Evolutionary conservation across 176 grass and related monocot species (phyloP), one percentile per base, ranked within the genome.

Genomic region (Metroxylon sagu): DNA sequence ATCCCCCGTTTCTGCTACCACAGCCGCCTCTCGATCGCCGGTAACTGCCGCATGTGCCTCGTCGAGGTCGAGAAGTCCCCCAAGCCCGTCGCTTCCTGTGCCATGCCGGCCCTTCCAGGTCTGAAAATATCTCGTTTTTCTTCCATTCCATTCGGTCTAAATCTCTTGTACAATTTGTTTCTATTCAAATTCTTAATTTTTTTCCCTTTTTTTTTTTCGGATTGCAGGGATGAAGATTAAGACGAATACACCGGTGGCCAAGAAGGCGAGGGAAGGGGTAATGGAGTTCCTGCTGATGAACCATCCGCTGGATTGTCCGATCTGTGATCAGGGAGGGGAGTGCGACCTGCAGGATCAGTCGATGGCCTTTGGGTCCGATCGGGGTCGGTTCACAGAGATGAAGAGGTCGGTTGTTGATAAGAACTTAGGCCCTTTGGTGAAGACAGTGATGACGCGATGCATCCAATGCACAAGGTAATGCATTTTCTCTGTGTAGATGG

Each of bases 201-300:
- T 43, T 43, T 43, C 2, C 2, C 7, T 2, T 5, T 5, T 31
- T 4, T 57, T 69, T 25, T 12, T 0, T 2, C 5, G 54, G 15
- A 26, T 77, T 83, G 61, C 75, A 98, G 94, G 94, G 31, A 98
- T 98, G 94, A 98, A 98, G 76, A 98, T 98, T 54, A 98, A 98
- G 79, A 98, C 94, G 15, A 70, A 80, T 70, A 98, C 94, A 6
- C 94, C 94, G 0, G 65, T 98, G 17, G 94, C 94, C 3, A 98
- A 89, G 84, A 98, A 98, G 68, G 94, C 94, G 4, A 98, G 94
- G 71, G 94, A 98, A 62, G 94, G 94, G 48, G 94, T 98, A 66
- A 98, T 98, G 94, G 94, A 98, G 79, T 98, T 98, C 69, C 48
- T 98, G 75, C 61, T 98, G 56, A 98, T 98, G 94, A 98, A 98